Evolutionary conservation across 2,329 filamentous ascomycete genomes (phyloP).

Genomic region (Tolypocladium tundrense): DNA sequence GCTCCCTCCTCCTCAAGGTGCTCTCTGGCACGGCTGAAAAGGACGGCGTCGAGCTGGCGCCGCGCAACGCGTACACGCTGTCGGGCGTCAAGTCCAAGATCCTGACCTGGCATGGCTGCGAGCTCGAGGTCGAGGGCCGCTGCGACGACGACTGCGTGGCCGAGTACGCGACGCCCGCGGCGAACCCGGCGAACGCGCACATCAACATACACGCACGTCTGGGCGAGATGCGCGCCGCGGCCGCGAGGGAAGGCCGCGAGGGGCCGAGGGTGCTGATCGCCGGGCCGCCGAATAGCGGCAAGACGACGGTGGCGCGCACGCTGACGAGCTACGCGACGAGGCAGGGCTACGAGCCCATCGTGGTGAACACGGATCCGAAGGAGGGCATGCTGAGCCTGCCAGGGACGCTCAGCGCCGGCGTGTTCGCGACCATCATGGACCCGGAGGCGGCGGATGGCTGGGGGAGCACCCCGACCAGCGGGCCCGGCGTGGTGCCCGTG

Average conservation of each 20-base stretch:
- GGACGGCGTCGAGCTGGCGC: constrained; percentile 87
- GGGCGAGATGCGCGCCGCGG: constrained; percentile 57
- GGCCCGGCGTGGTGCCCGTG: constrained; percentile 77
- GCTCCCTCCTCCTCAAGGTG: constrained; percentile 45
- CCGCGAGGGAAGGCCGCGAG: constrained; percentile 34
- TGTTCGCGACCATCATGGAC: constrained; percentile 79
- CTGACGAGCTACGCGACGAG: constrained; percentile 72
- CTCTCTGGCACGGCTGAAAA: constrained; percentile 78
- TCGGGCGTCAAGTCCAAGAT: constrained; percentile 76
- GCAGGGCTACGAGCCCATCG: constrained; percentile 62
- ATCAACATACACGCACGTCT: constrained; percentile 84
- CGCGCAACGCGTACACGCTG: constrained; percentile 71
- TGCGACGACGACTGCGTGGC: constrained; percentile 45
- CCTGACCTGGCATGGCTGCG: constrained; percentile 86
- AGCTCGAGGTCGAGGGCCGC: constrained; percentile 62
- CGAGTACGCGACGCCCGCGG: constrained; percentile 56
- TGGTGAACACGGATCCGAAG: constrained; percentile 75
- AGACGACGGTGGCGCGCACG: constrained; percentile 70
- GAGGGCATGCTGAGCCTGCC: constrained; percentile 72
- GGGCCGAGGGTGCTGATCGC: constrained; percentile 80
- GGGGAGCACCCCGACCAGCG: constrained; percentile 84
- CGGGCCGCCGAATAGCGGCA: constrained; percentile 69
- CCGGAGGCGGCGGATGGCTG: constrained; percentile 70
- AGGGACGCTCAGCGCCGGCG: constrained; percentile 75
- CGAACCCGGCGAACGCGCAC: constrained; percentile 72